phyloP scores from a whole-genome alignment of 2,329 filamentous ascomycete genomes.

The Diaporthe ilicicola region DNA sequence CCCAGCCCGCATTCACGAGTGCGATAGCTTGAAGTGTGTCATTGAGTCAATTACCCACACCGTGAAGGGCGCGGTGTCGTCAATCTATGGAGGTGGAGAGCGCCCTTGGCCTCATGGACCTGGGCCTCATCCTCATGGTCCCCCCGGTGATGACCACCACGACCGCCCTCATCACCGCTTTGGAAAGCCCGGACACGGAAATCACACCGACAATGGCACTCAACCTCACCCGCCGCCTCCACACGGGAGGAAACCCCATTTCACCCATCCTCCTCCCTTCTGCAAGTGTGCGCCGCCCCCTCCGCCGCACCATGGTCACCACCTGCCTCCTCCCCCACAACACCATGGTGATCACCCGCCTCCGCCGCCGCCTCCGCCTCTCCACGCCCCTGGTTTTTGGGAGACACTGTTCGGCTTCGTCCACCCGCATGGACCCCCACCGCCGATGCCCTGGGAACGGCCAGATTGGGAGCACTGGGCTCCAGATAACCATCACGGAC shows the following conservation, averaged over 20 bases:
- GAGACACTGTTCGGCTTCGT: neutral
- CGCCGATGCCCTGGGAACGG: constrained; percentile 1
- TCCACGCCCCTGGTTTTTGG: constrained; percentile 8
- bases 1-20: constrained; percentile 44
- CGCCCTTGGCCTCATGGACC: constrained; percentile 31
- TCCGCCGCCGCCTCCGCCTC: constrained; percentile 26
- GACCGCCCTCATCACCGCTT: constrained; percentile 33
- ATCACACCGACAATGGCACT: constrained; percentile 37
- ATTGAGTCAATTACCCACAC: constrained; percentile 49
- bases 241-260: constrained; percentile 35
- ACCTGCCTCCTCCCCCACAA: constrained; percentile 23
- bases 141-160: constrained; percentile 33
- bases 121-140: constrained; percentile 37
- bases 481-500: neutral
- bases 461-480: neutral
- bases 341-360: neutral
- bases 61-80: constrained; percentile 47
- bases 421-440: constrained; percentile 10
- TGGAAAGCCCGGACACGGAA: constrained; percentile 27
- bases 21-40: constrained; percentile 54
- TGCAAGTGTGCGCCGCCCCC: constrained; percentile 43
- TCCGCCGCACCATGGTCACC: constrained; percentile 30
- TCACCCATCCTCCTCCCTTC: constrained; percentile 38
- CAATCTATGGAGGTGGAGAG: constrained; percentile 42
- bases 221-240: constrained; percentile 37